These are phyloP conservation scores for Hyaloscypha finlandica DNA, from an alignment of 495 filamentous ascomycete species.

Conservation along the genomic window DNA sequence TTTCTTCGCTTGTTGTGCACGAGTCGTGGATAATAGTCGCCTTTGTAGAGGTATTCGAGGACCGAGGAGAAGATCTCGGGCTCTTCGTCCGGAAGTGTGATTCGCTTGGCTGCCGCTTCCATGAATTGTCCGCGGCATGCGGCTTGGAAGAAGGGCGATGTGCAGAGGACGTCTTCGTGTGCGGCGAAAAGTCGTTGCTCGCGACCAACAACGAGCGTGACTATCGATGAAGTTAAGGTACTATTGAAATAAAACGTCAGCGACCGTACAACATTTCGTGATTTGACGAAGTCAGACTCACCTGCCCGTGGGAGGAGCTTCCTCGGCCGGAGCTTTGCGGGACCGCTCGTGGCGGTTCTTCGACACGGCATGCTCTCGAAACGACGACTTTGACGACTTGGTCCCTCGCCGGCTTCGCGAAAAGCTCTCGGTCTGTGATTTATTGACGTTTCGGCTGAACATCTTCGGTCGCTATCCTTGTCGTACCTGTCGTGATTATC, in stretches of 20 bases:
- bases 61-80: slow-evolving; percentile 88
- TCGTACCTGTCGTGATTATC: background rate
- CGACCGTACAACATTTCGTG: slow-evolving; percentile 1
- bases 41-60: slow-evolving; percentile 91
- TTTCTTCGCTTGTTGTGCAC: slow-evolving; percentile 67
- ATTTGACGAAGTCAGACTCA: slow-evolving; percentile 10
- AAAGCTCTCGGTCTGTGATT: slow-evolving; percentile 34
- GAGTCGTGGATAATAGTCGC: slow-evolving; percentile 86
- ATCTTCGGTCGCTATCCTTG: slow-evolving; percentile 19
- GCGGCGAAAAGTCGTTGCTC: slow-evolving; percentile 89
- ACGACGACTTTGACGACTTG: slow-evolving; percentile 25
- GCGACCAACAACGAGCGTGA: slow-evolving; percentile 77
- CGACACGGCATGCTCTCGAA: slow-evolving; percentile 34
- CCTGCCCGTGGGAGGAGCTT: slow-evolving; percentile 18
- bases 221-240: slow-evolving; percentile 64
- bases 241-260: slow-evolving; percentile 24
- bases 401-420: slow-evolving; percentile 20
- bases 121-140: slow-evolving; percentile 62
- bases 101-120: slow-evolving; percentile 62
- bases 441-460: slow-evolving; percentile 32
- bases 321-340: slow-evolving; percentile 29
- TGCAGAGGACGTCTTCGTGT: slow-evolving; percentile 81
- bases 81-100: slow-evolving; percentile 81
- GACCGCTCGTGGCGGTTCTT: slow-evolving; percentile 31
- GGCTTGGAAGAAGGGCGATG: slow-evolving; percentile 77